Evolutionary conservation across 345 rosid species (phyloP).

Genomic region (Lepidium africanum): DNA sequence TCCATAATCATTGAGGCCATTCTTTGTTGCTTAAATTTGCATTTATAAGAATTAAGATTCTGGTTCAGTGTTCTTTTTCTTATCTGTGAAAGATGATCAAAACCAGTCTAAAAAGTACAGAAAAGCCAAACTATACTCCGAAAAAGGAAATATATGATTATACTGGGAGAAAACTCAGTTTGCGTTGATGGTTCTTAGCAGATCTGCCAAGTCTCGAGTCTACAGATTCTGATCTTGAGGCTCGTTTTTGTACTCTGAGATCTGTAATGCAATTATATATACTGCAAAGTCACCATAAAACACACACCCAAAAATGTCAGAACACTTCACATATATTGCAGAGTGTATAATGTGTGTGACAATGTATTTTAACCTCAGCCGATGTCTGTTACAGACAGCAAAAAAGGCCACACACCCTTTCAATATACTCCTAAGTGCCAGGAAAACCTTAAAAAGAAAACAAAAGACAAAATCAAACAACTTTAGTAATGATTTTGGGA

Average conservation of each 20-base stretch:
- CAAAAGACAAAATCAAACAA: not conserved
- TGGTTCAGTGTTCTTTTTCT: constrained; percentile 23
- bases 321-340: not conserved
- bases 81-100: constrained; percentile 1
- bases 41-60: too few species aligned
- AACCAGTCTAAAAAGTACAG: not conserved
- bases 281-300: constrained; percentile 21
- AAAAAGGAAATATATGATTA: not conserved
- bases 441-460: constrained; percentile 57
- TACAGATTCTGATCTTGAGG: constrained; percentile 17
- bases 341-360: not conserved
- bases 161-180: constrained; percentile 27
- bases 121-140: not conserved
- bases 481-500: not conserved
- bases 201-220: constrained; percentile 18
- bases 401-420: constrained; percentile 86
- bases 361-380: constrained; percentile 65
- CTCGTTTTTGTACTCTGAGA: constrained; percentile 26
- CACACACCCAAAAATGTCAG: not conserved
- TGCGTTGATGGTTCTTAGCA: constrained; percentile 9
- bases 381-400: constrained; percentile 92
- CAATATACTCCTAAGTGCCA: constrained; percentile 80
- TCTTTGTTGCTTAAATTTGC: not conserved
- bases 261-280: constrained; percentile 45
- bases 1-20: not conserved